phyloP scores from a whole-genome alignment of 768 basidiomycete species.

The Tulasnella sp. region DNA sequence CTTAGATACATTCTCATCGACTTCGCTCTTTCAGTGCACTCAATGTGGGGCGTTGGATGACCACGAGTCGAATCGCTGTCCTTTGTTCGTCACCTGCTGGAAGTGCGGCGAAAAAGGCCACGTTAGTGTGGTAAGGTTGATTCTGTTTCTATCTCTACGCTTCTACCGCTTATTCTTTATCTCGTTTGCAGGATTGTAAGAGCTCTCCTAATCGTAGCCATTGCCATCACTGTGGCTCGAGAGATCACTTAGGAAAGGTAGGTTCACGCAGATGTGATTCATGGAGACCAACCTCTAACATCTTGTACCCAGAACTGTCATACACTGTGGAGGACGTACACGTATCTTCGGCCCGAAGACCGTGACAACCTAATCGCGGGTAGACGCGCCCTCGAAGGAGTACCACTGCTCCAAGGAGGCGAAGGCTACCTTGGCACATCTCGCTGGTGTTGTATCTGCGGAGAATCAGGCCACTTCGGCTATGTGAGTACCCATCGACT shows the following conservation, averaged over 20 bases:
- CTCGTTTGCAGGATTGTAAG: background rate
- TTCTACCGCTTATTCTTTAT: background rate
- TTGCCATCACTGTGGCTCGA: background rate
- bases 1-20: background rate
- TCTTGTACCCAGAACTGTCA: background rate
- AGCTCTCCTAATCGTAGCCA: background rate
- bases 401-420: background rate
- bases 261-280: background rate
- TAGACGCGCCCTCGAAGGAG: background rate
- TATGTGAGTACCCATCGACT: background rate
- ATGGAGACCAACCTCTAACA: background rate
- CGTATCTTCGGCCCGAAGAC: background rate
- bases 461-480: background rate
- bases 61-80: background rate
- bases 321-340: background rate
- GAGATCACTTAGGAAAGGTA: background rate
- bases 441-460: slow-evolving; percentile 4
- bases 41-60: slow-evolving; percentile 3
- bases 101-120: slow-evolving; percentile 4
- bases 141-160: background rate
- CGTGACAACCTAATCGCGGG: background rate
- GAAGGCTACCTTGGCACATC: background rate
- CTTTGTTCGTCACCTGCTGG: background rate
- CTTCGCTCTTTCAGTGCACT: background rate
- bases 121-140: background rate